Base-by-base conservation (phyloP, 176 grass and related monocot genomes). In the Saccharum officinarum region DNA sequence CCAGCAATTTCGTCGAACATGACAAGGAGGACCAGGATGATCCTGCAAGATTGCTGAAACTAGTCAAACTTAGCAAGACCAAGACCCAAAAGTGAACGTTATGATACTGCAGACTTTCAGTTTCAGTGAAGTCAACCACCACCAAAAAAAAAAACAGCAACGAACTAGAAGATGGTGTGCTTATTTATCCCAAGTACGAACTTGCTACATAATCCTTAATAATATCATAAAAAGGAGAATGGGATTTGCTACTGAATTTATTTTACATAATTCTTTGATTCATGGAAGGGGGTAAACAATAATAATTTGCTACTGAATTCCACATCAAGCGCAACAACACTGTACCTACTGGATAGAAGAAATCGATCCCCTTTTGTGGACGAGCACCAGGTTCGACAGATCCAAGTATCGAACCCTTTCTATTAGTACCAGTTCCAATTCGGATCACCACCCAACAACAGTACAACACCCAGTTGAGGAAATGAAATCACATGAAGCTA, bases 21-120 rank as follows among this genome's bases (percentile, higher is more conserved):
- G 62, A 89, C 88, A 36, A 97, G 36, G 38, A 97, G 69, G 59
- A 93, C 86, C 59, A 99, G 78, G 79, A 99, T 99, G 67, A 99
- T 92, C 97, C 97, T 97, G 90, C 87, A 87, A 91, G 66, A 45
- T 91, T 76, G 18, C 65, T 73, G 76, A 79, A 80, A 62, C 46
- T 10, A 33, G 75, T 90, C 61, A 87, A 75, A 65, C 34, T 69
- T 31, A 31, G 39, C 69, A 62, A 25, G 36, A 78, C 66, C 75
- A 61, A 59, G 15, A 49, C 59, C 33, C 49, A 82, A 54, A 20
- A 49, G 20, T 68, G 82, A 22, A 79, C 18, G 30, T 22, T 26
- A 28, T 14, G 20, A 37, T 8, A 36, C 20, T 71, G 76, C 63
- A 54, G 31, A 12, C 30, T 7, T 42, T 20, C 6, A 20, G 30